Base-by-base conservation (phyloP, 257 asterid species). In the Haberlea rhodopensis region DNA sequence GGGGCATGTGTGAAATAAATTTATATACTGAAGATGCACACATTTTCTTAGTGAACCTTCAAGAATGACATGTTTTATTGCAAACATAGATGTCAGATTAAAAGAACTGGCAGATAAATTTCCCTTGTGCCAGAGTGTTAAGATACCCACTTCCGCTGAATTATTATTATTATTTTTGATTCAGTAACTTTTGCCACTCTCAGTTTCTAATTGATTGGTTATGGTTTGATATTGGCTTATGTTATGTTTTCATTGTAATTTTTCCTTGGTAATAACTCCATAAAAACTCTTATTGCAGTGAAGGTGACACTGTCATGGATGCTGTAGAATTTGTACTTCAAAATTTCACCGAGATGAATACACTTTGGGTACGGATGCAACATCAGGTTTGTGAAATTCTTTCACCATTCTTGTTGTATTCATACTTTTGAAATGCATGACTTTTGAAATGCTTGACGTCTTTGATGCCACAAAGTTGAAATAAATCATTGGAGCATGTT, bases 341-440 rank as follows among this genome's bases (percentile, higher is more conserved):
- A 74, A 94, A 94, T 79, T 94, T 94, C 73, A 83, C 73, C 10
- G 99, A 94, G 84, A 94, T 94, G 99, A 90, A 90, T 82, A 94
- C 90, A 76, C 94, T 94, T 62, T 94, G 99, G 99, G 97, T 94
- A 68, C 83, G 99, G 66, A 89, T 94, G 97, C 96, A 90, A 81
- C 90, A 82, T 72, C 94, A 94, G 89, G 99, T 90, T 63, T 51
- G 87, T 81, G 37, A 26, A 69, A 60, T 63, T 62, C 28, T 67
- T 53, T 73, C 31, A 48, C 2, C 62, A 16, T 68, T 65, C 61
- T 70, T 67, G 15, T 71, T 51, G 52, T 40, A 60, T 54, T 59
- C 62, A 57, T 64, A 37, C 56, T 74, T 75, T 60, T 63, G 58
- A 75, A 70, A 60, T 76, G 75, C 81, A 77, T 76, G 85, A 70